Conservation (phyloP, 2,329 filamentous ascomycete species). For the Pezicula neosporulosa region DNA sequence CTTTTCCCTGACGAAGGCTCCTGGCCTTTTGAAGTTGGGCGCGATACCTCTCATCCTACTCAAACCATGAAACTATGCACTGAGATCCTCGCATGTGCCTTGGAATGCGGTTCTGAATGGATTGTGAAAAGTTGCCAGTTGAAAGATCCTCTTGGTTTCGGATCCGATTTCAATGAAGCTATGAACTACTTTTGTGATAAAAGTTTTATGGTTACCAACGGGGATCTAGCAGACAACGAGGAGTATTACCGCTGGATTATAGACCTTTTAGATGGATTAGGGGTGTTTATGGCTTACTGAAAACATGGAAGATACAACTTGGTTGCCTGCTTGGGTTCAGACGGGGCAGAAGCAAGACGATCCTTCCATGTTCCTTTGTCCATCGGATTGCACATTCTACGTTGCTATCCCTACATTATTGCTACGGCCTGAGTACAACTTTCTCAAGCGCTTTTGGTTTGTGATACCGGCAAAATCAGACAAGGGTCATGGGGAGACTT, state of each 20-base stretch:
- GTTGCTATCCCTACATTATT: no score
- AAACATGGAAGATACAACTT: not conserved
- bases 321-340: constrained; percentile 5
- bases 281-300: not conserved
- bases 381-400: no score
- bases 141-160: not conserved
- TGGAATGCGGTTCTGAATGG: not conserved
- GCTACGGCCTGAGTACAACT: no score
- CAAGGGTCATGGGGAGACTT: no score
- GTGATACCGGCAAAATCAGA: no score
- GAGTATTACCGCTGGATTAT: not conserved
- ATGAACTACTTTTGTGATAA: not conserved
- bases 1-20: not conserved
- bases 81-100: not conserved
- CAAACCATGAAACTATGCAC: not conserved
- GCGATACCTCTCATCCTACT: not conserved
- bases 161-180: not conserved
- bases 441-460: no score
- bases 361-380: no score
- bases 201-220: not conserved
- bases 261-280: not conserved
- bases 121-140: not conserved
- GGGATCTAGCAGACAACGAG: not conserved
- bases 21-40: not conserved
- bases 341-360: constrained; percentile 4